Evolutionary conservation across 768 basidiomycete species (phyloP), one percentile per base, ranked within the genome.

Genomic region (Termitomyces sp.): DNA sequence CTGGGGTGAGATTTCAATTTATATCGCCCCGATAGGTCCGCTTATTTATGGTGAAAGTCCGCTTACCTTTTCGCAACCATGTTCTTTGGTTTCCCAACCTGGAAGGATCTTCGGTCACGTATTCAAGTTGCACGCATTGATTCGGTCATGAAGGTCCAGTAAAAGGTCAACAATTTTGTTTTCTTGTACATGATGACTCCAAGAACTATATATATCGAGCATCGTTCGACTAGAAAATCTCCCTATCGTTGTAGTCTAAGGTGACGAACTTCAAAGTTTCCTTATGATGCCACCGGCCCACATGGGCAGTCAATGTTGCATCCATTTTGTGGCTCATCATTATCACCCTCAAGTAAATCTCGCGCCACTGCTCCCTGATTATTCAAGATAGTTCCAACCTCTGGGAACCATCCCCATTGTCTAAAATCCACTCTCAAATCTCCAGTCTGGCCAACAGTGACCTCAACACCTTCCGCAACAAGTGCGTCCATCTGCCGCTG

Each of bases 401-500:
- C 66, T 0, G 88, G 88, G 65, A 90, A 89, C 89, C 89, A 91
- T 8, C 88, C 89, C 70, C 74, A 89, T 12, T 62, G 68, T 6
- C 68, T 63, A 38, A 90, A 69, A 70, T 87, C 77, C 4, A 94
- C 80, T 50, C 80, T 79, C 66, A 82, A 71, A 50, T 81, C 85
- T 32, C 82, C 88, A 12, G 76, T 79, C 63, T 80, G 76, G 20
- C 83, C 79, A 2, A 71, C 74, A 3, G 68, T 77, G 20, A 95
- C 92, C 53, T 90, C 84, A n/a, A 95, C 82, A 4, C 90, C 92
- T 70, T 95, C 94, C 0, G 83, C 86, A 59, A 86, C 83, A 14
- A 97, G 79, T 2, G 80, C 85, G n/a, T 88, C 85, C 18, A 84
- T 76, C 68, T 97, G 94, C 1, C 84, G 75, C 48, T 81, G 81